Conservation (phyloP, 805 yeast species). For the Hanseniaspora nectarophila region DNA sequence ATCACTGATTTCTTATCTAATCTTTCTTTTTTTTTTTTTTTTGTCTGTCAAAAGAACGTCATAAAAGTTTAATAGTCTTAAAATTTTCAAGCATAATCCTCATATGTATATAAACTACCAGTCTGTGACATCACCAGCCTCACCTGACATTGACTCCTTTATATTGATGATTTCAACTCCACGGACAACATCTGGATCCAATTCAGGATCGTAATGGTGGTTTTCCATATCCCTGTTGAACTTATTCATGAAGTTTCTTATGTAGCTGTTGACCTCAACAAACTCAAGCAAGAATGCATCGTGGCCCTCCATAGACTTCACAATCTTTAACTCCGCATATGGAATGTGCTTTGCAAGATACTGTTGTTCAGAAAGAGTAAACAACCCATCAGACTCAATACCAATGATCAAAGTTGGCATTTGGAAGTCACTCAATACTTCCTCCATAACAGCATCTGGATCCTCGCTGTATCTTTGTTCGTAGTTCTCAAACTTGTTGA, state of each 20-base stretch:
- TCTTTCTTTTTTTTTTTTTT: too few species aligned
- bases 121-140: constrained; percentile 84
- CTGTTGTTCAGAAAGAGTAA: constrained; percentile 85
- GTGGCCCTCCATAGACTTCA: constrained; percentile 91
- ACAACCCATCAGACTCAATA: constrained; percentile 80
- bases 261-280: constrained; percentile 59
- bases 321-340: constrained; percentile 51
- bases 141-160: constrained; percentile 73
- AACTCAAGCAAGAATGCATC: constrained; percentile 93
- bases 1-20: too few species aligned
- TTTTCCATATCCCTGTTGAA: constrained; percentile 1
- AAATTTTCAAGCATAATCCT: too few species aligned
- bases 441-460: constrained; percentile 24
- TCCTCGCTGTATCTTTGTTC: not conserved
- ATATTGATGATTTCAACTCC: constrained; percentile 35
- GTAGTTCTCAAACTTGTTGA: not conserved
- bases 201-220: not conserved
- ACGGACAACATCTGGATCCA: constrained; percentile 21
- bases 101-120: constrained; percentile 42
- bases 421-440: constrained; percentile 45
- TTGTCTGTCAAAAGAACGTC: too few species aligned
- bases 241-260: constrained; percentile 49
- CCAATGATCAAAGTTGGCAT: constrained; percentile 83
- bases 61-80: too few species aligned
- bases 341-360: constrained; percentile 66